Base-by-base conservation (phyloP, 2,329 filamentous ascomycete genomes). In the Paecilomyces sp. region DNA sequence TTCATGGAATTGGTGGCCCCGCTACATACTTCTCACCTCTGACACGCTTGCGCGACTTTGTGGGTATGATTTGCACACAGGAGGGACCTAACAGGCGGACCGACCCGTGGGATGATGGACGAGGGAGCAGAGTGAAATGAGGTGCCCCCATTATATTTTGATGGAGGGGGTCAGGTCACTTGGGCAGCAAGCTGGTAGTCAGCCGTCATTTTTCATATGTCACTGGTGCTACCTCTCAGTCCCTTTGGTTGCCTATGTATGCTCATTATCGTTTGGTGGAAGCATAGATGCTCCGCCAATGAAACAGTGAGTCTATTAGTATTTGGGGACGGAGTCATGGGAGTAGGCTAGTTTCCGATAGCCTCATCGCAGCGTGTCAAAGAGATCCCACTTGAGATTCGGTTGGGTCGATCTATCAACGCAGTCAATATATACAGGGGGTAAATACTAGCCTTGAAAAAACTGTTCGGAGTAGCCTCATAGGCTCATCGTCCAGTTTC, bases 151-250 rank as follows among this genome's bases (percentile, higher is more conserved):
- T 53, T 24, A 18, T 18, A 53, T 3, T 50, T 53, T 4, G 13
- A 53, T 53, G 51, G 51, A 28, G 15, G 22, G 22, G 9, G 13
- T 8, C 22, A 13, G 25, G 63, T 68, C 63, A 62, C 62, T 70
- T 67, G 65, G 71, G 70, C 70, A 70, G 67, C 68, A 62, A 70
- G 64, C 57, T 31, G 61, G 66, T 61, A 62, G 60, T 57, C 51
- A 13, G 51, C 25, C 51, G 25, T 53, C 51, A 53, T 25, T 11
- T 24, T 24, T 3, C 51, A 2, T 13, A 53, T 53, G 50, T n/a
- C 36, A 15, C 36, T 41, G 36, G 11, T n/a, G 36, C 13, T 41
- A n/a, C 12, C 36, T 41, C 15, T 41, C 12, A 15, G 3, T 41
- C n/a, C 12, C 36, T 41, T 41, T n/a, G 36, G n/a, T 13, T 3